phyloP scores from a whole-genome alignment of 805 yeast genomes.

The Cyberlindnera euphorbiae region DNA sequence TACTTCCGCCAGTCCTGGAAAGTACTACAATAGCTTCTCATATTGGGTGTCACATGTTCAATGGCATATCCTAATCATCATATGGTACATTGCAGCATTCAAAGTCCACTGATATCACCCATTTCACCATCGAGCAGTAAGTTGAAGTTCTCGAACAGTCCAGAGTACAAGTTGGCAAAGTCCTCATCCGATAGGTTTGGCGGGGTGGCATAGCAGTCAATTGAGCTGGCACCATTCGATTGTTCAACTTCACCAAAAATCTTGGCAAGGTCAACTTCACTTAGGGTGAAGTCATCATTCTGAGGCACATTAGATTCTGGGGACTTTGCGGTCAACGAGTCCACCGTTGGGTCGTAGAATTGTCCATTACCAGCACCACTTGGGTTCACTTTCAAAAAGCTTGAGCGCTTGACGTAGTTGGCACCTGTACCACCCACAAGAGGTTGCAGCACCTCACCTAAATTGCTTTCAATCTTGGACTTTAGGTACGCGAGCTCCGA shows the following conservation, averaged over 20 bases:
- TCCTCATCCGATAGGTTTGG: constrained; percentile 20
- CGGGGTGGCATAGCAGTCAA: background rate
- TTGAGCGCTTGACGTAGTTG: background rate
- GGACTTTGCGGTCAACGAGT: constrained; percentile 6
- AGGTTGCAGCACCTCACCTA: constrained; percentile 19
- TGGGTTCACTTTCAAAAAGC: constrained; percentile 14
- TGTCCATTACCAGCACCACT: constrained; percentile 17
- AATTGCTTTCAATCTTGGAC: constrained; percentile 9
- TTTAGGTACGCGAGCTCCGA: constrained; percentile 14
- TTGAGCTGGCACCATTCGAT: background rate
- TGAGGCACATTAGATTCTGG: background rate
- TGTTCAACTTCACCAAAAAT: constrained; percentile 1
- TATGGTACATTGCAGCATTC: too few species aligned
- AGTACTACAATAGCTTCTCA: too few species aligned
- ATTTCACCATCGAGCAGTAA: constrained; percentile 4
- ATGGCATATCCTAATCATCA: background rate
- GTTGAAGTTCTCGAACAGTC: constrained; percentile 24
- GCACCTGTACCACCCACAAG: background rate
- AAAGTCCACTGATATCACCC: constrained; percentile 7
- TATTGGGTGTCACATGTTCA: background rate
- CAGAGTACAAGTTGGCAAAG: constrained; percentile 19
- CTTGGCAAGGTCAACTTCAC: background rate
- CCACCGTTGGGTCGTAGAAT: constrained; percentile 17
- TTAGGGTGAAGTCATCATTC: background rate
- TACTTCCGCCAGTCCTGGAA: too few species aligned